Percentiles rank a stretch among this genome's conserved stretches.
phyloP scores from a whole-genome alignment of 768 basidiomycete species.

The Tricholoma sp. region DNA sequence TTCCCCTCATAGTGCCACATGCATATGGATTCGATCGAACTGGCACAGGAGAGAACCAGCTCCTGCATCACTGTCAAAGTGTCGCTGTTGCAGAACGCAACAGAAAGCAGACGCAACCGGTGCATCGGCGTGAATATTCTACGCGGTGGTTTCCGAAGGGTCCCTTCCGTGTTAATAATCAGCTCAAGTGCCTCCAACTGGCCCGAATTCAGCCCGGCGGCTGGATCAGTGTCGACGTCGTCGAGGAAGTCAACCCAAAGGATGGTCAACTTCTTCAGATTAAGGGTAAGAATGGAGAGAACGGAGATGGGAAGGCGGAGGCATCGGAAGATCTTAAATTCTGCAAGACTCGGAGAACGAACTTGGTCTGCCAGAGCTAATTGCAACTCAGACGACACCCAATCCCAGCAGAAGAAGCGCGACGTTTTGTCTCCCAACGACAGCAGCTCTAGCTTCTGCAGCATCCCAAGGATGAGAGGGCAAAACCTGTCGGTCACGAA shows the following conservation, averaged over 20 bases:
- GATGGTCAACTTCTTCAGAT: neutral
- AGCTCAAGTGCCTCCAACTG: neutral
- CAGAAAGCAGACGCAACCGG: neutral
- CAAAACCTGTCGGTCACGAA: neutral
- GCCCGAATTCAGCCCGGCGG: neutral
- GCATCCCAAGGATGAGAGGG: neutral
- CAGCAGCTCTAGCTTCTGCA: neutral
- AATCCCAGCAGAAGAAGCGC: neutral
- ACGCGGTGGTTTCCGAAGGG: neutral
- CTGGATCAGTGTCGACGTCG: neutral
- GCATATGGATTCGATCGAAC: neutral
- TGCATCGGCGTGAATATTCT: neutral
- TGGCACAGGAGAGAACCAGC: neutral
- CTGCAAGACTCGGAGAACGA: neutral
- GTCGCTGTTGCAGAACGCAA: neutral
- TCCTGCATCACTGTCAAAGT: neutral
- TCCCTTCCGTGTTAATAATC: neutral
- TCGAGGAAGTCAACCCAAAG: neutral
- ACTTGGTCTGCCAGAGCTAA: neutral
- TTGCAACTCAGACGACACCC: neutral
- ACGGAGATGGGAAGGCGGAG: neutral
- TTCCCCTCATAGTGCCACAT: neutral
- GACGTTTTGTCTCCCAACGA: neutral
- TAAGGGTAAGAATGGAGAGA: neutral
- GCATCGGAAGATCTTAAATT: neutral